Base-by-base conservation (phyloP, 192 early-diverging fungal genomes). In the Polychytrium aggregatum region DNA sequence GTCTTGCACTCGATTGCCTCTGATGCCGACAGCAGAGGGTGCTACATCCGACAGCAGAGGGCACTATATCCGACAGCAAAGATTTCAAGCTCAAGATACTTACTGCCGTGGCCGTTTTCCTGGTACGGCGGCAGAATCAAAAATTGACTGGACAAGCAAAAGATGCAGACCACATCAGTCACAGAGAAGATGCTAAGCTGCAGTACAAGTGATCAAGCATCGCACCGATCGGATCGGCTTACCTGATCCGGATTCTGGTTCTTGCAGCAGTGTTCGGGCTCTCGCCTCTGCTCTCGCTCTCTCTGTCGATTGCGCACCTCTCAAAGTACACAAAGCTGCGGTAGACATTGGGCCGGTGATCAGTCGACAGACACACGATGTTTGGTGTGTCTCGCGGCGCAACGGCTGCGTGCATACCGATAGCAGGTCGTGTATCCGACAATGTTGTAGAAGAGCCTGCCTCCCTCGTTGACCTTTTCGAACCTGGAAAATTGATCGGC, bases 41-140 rank as follows among this genome's bases (percentile, higher is more conserved):
- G n/a, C n/a, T n/a, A n/a, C n/a, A n/a, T n/a, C n/a, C n/a, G n/a
- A n/a, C n/a, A n/a, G n/a, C n/a, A n/a, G n/a, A n/a, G n/a, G n/a
- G n/a, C n/a, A n/a, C n/a, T n/a, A n/a, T 24, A 11, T 24, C 21
- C 26, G 21, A 4, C 26, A 42, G 5, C 5, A 24, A 24, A 4
- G 5, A 10, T 11, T 24, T 42, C 5, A 7, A 42, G 5, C 6
- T 10, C 4, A 11, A 42, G 5, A 11, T 46, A 59, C 56, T 51
- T 67, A 55, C 79, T 71, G 46, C 89, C 93, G 61, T 92, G 88
- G 22, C 88, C 88, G 45, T 76, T 63, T 41, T 72, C 66, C 54
- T 89, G 90, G 62, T 73, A 93, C 34, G 89, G 84, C 24, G 93
- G 93, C 49, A 97, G 57, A n/a, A 97, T 78, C 8, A 97, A 51